Evolutionary conservation across 2,329 filamentous ascomycete genomes (phyloP), one percentile per base, ranked within the genome.

Genomic region (Neofusicoccum kwambonambiense): DNA sequence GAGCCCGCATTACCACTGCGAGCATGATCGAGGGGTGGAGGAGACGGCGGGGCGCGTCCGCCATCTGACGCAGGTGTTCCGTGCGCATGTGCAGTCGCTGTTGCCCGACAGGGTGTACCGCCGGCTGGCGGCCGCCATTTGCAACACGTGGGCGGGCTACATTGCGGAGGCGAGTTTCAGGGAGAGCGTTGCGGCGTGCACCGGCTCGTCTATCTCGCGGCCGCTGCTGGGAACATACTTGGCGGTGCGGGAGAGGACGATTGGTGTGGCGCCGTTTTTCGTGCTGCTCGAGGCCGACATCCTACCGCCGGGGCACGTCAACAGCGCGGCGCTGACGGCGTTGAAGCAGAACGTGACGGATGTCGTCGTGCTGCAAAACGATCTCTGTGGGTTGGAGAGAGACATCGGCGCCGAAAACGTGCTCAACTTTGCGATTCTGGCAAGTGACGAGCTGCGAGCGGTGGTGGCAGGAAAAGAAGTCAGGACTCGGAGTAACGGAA

Each of bases 141-240:
- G 51, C 35, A 42, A 56, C n/a, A 56, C 51, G 34, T 56, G 51
- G 51, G 51, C 51, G 34, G 51, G 34, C 34, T 39, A 39, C 51
- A 17, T 42, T 6, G 51, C 51, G 15, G 51, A 56, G n/a, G 51
- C 51, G 34, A 27, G n/a, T 7, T 41, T 56, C 13, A 34, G 51
- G 31, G 34, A 34, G 47, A 35, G 22, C 47, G 27, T 51, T 6
- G 19, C 22, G 22, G 27, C 50, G 27, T 39, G 27, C 7, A 11
- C 19, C 5, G 13, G 11, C 5, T 17, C n/a, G 34, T 22, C 51
- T 3, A 19, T 41, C 27, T 41, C 51, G 17, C 35, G 17, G 8
- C 34, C 51, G 15, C 51, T 42, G 22, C 22, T 51, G 11, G 47
- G 47, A 2, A 42, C 51, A 15, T 56, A 56, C 34, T 15, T 56